Conservation (phyloP, 129 eudicot species). For the Heracleum sosnowskyi region DNA sequence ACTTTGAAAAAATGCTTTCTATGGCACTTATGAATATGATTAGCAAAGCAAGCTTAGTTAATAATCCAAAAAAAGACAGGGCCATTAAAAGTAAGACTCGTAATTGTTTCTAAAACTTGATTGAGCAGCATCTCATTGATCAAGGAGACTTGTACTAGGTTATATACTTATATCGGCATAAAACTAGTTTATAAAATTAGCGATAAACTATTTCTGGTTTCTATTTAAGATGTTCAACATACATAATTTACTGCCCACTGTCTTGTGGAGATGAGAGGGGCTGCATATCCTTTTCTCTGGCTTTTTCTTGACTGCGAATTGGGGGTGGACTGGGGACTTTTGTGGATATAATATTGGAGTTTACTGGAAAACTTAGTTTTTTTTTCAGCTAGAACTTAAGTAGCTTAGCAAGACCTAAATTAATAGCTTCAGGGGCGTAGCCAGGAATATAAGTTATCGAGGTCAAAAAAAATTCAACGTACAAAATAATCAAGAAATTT, state of each 20-base stretch:
- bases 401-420: not conserved
- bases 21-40: conserved; percentile 70
- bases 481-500: too few relatives aligned
- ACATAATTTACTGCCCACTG: not conserved
- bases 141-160: not conserved
- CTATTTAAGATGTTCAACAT: not conserved
- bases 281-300: not conserved
- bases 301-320: not conserved
- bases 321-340: not conserved
- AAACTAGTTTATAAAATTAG: not conserved
- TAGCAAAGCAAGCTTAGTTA: not conserved
- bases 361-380: not conserved
- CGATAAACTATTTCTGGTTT: not conserved
- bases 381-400: not conserved
- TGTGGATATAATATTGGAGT: not conserved
- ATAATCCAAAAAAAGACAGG: not conserved
- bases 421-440: too few relatives aligned
- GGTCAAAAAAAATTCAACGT: too few relatives aligned
- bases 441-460: too few relatives aligned
- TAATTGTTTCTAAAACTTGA: not conserved
- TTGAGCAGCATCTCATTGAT: not conserved
- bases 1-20: conserved; percentile 78
- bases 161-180: not conserved
- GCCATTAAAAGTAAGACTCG: not conserved
- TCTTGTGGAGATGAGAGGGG: not conserved